Percentiles rank a stretch among this genome's conserved stretches.
Evolutionary conservation across 108 stramenopile genomes (phyloP).

Genomic region (Fragilaria crotonensis): DNA sequence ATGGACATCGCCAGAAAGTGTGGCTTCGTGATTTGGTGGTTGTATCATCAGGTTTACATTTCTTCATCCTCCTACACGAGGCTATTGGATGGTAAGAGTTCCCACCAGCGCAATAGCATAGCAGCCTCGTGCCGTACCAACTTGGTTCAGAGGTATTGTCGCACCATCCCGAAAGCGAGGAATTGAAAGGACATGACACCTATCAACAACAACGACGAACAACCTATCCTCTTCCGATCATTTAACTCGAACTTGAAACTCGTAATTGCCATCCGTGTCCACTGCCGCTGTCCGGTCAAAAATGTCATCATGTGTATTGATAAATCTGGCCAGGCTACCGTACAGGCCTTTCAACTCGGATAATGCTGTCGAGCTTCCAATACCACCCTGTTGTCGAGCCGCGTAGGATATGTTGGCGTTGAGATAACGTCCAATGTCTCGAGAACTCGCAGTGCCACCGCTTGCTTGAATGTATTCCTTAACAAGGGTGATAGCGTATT

Average conservation of each 20-base stretch:
- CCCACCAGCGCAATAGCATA: too few species aligned
- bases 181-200: too few species aligned
- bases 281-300: not conserved
- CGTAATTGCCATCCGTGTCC: not conserved
- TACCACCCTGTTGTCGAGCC: conserved; percentile 2
- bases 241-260: conserved; percentile 6
- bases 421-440: conserved; percentile 73
- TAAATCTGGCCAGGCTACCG: conserved; percentile 7
- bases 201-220: too few species aligned
- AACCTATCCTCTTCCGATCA: too few species aligned
- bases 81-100: too few species aligned
- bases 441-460: conserved; percentile 59
- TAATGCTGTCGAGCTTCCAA: conserved; percentile 23
- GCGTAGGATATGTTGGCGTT: conserved; percentile 36
- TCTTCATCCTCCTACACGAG: too few species aligned
- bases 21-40: too few species aligned
- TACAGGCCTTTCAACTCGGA: conserved; percentile 33
- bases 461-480: conserved; percentile 56
- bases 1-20: too few species aligned
- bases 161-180: too few species aligned
- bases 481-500: conserved; percentile 45
- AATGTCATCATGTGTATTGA: not conserved
- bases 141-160: too few species aligned
- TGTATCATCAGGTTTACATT: too few species aligned
- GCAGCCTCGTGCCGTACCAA: too few species aligned